Evolutionary conservation across 768 basidiomycete species (phyloP), one percentile per base, ranked within the genome.

Genomic region (Kwoniella europaea): DNA sequence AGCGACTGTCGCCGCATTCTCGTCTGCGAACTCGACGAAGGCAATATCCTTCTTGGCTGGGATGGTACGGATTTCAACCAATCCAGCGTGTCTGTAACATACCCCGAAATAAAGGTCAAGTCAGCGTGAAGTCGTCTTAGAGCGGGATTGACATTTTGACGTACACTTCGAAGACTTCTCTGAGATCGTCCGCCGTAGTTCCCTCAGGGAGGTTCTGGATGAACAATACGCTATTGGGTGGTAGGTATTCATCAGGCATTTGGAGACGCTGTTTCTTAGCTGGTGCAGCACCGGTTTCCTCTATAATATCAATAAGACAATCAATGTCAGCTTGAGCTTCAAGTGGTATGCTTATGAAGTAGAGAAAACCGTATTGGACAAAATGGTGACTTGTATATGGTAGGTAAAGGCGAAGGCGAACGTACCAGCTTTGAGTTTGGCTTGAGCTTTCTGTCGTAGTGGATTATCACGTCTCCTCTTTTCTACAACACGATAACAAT

Each of bases 181-280:
- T 89, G 71, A 99, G 90, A 79, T 92, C 91, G 64, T 97, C 95
- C 81, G 96, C 94, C 65, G 91, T 94, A 74, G 94, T 94, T 53
- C 85, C 91, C 81, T 97, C 94, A 20, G 95, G 94, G 24, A 99
- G 87, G 82, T 98, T 98, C 85, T 99, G 97, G 74, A 99, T 83
- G 88, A 99, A 99, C 63, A 99, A 88, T 84, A 98, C 96, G 84
- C 95, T 94, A 91, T 99, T 99, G 50, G 97, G 96, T 1, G 97
- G 97, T 7, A 99, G 89, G 84, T 98, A 98, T 84, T 99, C 97
- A 90, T 99, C 97, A 52, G 96, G 95, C 94, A 98, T 97, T 83
- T 95, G 93, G 71, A 97, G 91, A 74, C 90, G 89, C 24, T 79
- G 76, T 69, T 77, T 77, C 13, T 76, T 76, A 42, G 75, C 65